Evolutionary conservation across 495 filamentous ascomycete genomes (phyloP), one percentile per base, ranked within the genome.

Genomic region (Penicillium malachiteum): DNA sequence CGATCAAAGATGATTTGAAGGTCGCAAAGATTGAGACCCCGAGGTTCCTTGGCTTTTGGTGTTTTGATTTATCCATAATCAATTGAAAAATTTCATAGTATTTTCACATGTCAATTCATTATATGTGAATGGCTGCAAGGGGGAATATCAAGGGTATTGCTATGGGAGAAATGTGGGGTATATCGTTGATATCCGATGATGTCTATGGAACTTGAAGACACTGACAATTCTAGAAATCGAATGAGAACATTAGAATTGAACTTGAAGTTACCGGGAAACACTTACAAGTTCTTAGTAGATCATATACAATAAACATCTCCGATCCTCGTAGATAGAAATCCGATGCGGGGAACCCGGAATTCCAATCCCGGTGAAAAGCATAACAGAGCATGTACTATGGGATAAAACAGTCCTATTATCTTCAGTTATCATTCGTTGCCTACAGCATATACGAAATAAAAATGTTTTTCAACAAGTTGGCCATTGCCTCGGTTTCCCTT

Each of bases 401-500:
- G 34, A 9, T 37, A 2, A 37, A 37, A 37, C 7, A 26, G 21
- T 26, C 21, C 4, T 26, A 26, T 37, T 37, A 37, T 37, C 34
- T 13, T 10, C 12, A 10, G 8, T 37, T 37, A 37, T 37, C 12
- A 37, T 1, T 37, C 9, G 2, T 9, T 2, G 7, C 34, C 2
- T 37, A 37, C 9, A 13, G 9, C 34, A 1, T 11, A 6, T 11
- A 34, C 34, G 5, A 9, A 13, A 37, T 1, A 9, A 40, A 33
- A 87, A 90, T 63, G 87, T 84, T 10, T 43, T 26, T 49, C 50
- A 78, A 53, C 67, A 79, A 26, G 77, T 80, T 38, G 68, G 68
- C 12, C 80, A 91, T 72, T 33, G 76, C 78, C 40, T 86, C 84
- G 30, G 81, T 88, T 66, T 88, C 85, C 4, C 73, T 90, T 0